Conservation (phyloP, 495 filamentous ascomycete genomes). For the Staphylotrichum longicolle region DNA sequence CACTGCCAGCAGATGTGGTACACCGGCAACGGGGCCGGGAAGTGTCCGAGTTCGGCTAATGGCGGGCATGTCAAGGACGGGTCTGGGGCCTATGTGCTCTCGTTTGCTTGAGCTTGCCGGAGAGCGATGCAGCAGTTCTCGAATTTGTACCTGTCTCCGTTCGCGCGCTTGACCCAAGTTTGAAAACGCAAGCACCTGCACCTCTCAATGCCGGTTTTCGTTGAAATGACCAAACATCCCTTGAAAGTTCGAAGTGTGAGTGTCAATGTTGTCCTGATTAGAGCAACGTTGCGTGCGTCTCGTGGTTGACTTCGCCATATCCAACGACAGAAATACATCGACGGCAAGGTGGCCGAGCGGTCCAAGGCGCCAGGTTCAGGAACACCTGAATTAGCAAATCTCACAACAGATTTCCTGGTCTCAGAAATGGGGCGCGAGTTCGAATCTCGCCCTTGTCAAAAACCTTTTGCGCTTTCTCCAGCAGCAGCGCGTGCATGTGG, state of each 20-base stretch:
- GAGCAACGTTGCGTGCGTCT: neutral
- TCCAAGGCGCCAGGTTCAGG: slow-evolving; percentile 24
- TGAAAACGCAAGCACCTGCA: too few species aligned
- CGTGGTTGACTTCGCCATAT: neutral
- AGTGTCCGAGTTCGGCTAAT: neutral
- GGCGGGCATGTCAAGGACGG: slow-evolving; percentile 2
- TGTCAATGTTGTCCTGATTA: neutral
- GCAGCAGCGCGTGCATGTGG: neutral
- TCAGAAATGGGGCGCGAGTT: slow-evolving; percentile 21
- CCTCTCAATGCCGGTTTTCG: too few species aligned
- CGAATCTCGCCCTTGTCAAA: slow-evolving; percentile 22
- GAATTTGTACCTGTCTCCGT: too few species aligned
- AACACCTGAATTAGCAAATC: slow-evolving; percentile 17
- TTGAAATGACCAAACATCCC: too few species aligned
- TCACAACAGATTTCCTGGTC: slow-evolving; percentile 16
- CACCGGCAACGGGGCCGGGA: neutral
- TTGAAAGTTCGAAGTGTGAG: neutral
- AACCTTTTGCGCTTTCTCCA: slow-evolving; percentile 8
- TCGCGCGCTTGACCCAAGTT: too few species aligned
- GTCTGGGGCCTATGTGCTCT: neutral
- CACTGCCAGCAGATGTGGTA: slow-evolving; percentile 6
- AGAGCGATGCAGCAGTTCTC: too few species aligned
- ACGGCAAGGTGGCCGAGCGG: slow-evolving; percentile 21
- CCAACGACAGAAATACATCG: neutral
- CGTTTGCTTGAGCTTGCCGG: neutral